A percentile compares a stretch with the other conserved stretches of the same genome.
Evolutionary conservation across 257 asterid species (phyloP).

Genomic region (Solanum habrochaites): DNA sequence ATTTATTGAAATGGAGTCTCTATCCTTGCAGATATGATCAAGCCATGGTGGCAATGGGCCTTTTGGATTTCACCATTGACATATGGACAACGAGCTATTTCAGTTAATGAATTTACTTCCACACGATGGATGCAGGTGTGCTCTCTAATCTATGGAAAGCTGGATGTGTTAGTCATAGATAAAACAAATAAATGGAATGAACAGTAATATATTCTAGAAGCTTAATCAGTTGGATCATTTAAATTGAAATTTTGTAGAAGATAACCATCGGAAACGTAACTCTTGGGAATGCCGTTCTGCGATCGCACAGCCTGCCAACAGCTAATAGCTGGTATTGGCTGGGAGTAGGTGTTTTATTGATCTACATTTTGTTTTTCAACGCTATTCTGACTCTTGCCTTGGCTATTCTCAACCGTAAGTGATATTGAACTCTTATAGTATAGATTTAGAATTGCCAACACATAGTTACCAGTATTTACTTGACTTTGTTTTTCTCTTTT

Average conservation of each 20-base stretch:
- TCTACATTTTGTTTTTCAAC: slow-evolving; percentile 60
- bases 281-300: slow-evolving; percentile 46
- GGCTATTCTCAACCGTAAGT: slow-evolving; percentile 64
- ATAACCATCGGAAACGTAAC: slow-evolving; percentile 23
- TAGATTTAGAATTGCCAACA: neutral
- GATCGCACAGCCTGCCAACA: slow-evolving; percentile 51
- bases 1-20: neutral
- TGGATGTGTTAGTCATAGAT: neutral
- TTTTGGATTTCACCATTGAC: slow-evolving; percentile 86
- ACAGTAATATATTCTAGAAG: neutral
- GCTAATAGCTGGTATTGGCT: slow-evolving; percentile 68
- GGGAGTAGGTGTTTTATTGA: slow-evolving; percentile 55
- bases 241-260: slow-evolving; percentile 31
- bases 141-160: neutral
- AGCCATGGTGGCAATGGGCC: slow-evolving; percentile 93
- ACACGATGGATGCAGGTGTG: slow-evolving; percentile 73
- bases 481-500: neutral
- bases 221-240: neutral
- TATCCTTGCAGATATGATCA: slow-evolving; percentile 55
- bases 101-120: slow-evolving; percentile 78
- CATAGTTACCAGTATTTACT: neutral
- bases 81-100: slow-evolving; percentile 70
- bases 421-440: neutral
- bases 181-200: neutral
- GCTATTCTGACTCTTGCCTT: slow-evolving; percentile 47